Evolutionary conservation across 306 rosid genomes (phyloP).

Genomic region (Coriaria nepalensis): DNA sequence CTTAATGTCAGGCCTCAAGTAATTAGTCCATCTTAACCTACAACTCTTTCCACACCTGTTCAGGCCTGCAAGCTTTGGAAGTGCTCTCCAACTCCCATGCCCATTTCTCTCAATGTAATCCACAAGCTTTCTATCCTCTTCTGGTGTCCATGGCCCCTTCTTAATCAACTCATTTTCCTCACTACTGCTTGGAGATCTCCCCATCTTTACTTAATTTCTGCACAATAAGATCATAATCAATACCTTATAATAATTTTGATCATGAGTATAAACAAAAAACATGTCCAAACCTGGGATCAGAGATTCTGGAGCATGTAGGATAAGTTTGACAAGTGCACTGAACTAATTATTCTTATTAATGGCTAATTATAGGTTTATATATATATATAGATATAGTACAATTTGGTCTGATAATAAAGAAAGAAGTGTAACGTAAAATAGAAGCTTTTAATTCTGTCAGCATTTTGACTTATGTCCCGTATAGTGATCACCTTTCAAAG

Average conservation of each 20-base stretch:
- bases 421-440: neutral
- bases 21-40: constrained; percentile 67
- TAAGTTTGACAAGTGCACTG: too few species aligned
- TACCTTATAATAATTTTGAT: too few species aligned
- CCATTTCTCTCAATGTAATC: constrained; percentile 44
- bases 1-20: constrained; percentile 66
- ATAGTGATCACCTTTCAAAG: too few species aligned
- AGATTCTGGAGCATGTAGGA: too few species aligned
- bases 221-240: neutral
- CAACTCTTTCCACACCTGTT: constrained; percentile 82
- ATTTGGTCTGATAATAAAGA: too few species aligned
- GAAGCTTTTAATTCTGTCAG: neutral
- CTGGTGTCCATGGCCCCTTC: constrained; percentile 40
- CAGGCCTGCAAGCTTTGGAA: constrained; percentile 64
- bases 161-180: constrained; percentile 21
- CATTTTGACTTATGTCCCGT: neutral
- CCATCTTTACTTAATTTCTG: constrained; percentile 12
- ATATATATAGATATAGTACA: too few species aligned
- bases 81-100: constrained; percentile 74
- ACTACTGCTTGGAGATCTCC: constrained; percentile 5
- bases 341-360: too few species aligned
- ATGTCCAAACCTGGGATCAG: too few species aligned
- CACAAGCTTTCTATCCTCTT: constrained; percentile 30
- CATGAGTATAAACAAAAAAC: too few species aligned
- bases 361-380: too few species aligned